Conservation (phyloP, 176 grass and related monocot genomes). For the Areca catechu region DNA sequence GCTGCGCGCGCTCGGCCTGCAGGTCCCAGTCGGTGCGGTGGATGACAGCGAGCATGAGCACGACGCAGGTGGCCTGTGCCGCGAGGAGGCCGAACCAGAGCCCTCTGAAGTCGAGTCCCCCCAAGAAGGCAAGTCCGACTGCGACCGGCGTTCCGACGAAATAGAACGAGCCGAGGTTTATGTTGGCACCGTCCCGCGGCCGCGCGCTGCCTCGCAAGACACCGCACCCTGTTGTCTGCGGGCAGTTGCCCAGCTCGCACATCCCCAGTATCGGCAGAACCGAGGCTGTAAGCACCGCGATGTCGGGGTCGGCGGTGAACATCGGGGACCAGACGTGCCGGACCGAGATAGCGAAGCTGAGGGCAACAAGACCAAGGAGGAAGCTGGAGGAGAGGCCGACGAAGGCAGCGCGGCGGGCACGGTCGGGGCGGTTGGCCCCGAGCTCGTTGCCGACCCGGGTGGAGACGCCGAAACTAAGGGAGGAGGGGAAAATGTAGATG, state of each 20-base stretch:
- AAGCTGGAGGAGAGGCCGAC: conserved; percentile 52
- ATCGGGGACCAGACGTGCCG: conserved; percentile 62
- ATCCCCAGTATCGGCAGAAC: conserved; percentile 82
- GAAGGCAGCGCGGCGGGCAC: conserved; percentile 36
- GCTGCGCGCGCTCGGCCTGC: conserved; percentile 50
- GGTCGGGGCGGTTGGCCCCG: conserved; percentile 53
- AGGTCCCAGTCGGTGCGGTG: conserved; percentile 47
- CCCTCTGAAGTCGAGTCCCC: conserved; percentile 50
- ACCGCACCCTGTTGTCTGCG: conserved; percentile 92
- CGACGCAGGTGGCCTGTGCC: conserved; percentile 64
- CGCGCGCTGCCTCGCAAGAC: conserved; percentile 76
- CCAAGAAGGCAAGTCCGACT: conserved; percentile 60
- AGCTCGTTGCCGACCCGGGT: conserved; percentile 86
- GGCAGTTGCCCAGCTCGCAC: conserved; percentile 94
- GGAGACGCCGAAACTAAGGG: conserved; percentile 95
- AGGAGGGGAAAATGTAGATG: conserved; percentile 96
- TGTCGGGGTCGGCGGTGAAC: conserved; percentile 64
- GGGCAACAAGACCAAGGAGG: conserved; percentile 44
- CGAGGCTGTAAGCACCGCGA: conserved; percentile 56
- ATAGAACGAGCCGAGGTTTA: conserved; percentile 89
- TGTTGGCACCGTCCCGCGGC: conserved; percentile 61
- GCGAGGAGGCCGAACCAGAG: conserved; percentile 87
- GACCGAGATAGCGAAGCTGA: conserved; percentile 52
- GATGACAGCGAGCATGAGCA: conserved; percentile 65
- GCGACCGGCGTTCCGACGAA: conserved; percentile 72